A percentile compares a stretch with the other conserved stretches of the same genome.
Conservation (phyloP, 805 yeast species). For the Candida lessepsii region DNA sequence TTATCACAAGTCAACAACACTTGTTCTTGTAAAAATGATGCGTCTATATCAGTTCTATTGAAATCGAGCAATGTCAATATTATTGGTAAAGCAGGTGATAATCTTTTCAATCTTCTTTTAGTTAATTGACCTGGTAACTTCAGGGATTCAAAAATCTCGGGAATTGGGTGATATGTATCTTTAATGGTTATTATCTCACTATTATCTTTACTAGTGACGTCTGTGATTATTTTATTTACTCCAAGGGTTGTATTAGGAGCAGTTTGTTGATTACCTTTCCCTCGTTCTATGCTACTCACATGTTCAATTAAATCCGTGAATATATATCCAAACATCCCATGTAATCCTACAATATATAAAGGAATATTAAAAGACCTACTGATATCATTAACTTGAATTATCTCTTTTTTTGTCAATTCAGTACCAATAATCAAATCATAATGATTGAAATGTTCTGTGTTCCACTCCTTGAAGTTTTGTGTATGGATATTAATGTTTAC, state of each 20-base stretch:
- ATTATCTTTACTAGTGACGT: conserved; percentile 35
- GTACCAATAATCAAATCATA: conserved; percentile 79
- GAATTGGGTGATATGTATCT: conserved; percentile 38
- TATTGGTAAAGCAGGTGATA: conserved; percentile 59
- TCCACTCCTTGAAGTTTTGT: conserved; percentile 18
- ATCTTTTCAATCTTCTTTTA: conserved; percentile 45
- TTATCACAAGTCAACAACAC: conserved; percentile 32
- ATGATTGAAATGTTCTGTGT: conserved; percentile 32
- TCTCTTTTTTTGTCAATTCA: conserved; percentile 47
- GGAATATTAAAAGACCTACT: conserved; percentile 62
- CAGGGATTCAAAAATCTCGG: conserved; percentile 32
- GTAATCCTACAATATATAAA: conserved; percentile 63
- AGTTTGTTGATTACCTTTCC: conserved; percentile 43
- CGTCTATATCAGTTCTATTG: conserved; percentile 25
- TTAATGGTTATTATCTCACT: conserved; percentile 42
- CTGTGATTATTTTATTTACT: conserved; percentile 31
- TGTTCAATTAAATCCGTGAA: conserved; percentile 76
- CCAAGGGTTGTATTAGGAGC: conserved; percentile 53
- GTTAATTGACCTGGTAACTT: conserved; percentile 42
- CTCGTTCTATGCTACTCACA: conserved; percentile 51
- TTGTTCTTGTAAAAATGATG: conserved; percentile 27
- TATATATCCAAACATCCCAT: conserved; percentile 82
- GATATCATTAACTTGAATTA: conserved; percentile 48
- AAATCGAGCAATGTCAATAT: conserved; percentile 57
- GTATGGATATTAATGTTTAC: conserved; percentile 56